phyloP scores from a whole-genome alignment of 2,329 filamentous ascomycete genomes.

The Harringtonia aguacate region DNA sequence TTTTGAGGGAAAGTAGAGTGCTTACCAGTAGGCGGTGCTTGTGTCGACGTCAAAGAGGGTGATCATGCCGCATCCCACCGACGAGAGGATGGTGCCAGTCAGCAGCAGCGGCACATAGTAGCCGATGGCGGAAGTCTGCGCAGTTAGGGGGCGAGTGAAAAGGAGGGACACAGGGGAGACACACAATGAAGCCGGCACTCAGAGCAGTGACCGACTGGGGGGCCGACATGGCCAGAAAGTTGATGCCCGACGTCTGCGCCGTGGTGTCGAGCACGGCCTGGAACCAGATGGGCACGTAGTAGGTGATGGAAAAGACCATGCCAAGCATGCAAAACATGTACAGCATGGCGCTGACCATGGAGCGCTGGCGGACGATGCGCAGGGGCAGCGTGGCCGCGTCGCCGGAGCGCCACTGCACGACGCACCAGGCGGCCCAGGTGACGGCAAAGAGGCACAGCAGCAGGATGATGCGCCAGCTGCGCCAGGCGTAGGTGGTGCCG shows the following conservation, averaged over 20 bases:
- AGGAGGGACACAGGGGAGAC: background rate
- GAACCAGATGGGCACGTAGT: conserved; percentile 19
- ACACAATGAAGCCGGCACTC: conserved; percentile 9
- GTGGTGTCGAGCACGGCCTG: conserved; percentile 16
- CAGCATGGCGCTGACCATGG: conserved; percentile 7
- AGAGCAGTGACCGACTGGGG: conserved; percentile 6
- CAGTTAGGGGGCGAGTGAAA: background rate
- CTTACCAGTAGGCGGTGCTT: conserved; percentile 8
- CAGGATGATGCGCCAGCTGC: conserved; percentile 24
- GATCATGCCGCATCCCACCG: conserved; percentile 15
- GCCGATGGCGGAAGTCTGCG: conserved; percentile 12
- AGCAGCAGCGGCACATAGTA: conserved; percentile 20
- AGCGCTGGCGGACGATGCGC: conserved; percentile 26
- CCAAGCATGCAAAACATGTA: conserved; percentile 8
- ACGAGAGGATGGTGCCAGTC: conserved; percentile 9
- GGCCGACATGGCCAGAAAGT: conserved; percentile 9
- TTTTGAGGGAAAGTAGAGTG: background rate
- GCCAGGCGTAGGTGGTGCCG: conserved; percentile 28
- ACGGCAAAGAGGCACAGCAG: conserved; percentile 25
- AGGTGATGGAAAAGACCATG: conserved; percentile 4
- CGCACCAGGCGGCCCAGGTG: conserved; percentile 20
- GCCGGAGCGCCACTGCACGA: conserved; percentile 23
- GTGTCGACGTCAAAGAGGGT: conserved; percentile 12
- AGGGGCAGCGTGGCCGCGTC: conserved; percentile 31
- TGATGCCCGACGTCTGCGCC: conserved; percentile 17